Evolutionary conservation across 2,329 filamentous ascomycete genomes (phyloP), one percentile per base, ranked within the genome.

Genomic region (Plectosphaerella sp.): DNA sequence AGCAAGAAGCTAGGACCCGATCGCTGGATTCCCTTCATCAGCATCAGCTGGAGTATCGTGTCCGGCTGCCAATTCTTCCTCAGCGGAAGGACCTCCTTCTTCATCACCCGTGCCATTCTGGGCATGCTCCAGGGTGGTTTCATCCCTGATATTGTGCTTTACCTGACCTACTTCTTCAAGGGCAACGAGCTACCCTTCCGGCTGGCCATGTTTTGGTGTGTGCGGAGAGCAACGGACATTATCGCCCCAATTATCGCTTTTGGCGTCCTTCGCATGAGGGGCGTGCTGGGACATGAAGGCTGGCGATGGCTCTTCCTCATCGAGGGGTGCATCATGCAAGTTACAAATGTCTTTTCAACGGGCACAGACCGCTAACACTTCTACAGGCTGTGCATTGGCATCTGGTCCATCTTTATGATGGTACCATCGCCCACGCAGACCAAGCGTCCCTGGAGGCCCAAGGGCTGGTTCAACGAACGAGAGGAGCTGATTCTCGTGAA

Each of bases 401-500:
- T 67, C 8, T 57, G 59, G 55, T 64, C 66, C 3, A 62, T 62
- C 57, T 66, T 67, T 48, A 58, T 60, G 45, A 65, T 68, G 57
- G 61, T 61, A 5, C 59, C 66, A 0, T 64, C 62, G 0, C 64
- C 65, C 5, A 67, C 65, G 1, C 62, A 67, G 52, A 79, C 76
- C 0, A 72, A 69, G 37, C 72, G 69, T 6, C 74, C 71, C 67
- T 76, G 72, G 54, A 69, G 76, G 22, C 73, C 74, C 12, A 69
- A 76, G 12, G 79, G 79, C 0, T 84, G 79, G 76, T 84, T 83
- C 61, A 77, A 63, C 3, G 75, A 81, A 47, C 70, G 72, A 2
- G 81, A 83, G 56, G 78, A 84, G 55, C 73, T 73, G 55, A 83
- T 84, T 46, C 72, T 83, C 47, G 76, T 84, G 20, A 84, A 82